Evolutionary conservation across 768 basidiomycete species (phyloP), one percentile per base, ranked within the genome.

Genomic region (Amanita rubescens): DNA sequence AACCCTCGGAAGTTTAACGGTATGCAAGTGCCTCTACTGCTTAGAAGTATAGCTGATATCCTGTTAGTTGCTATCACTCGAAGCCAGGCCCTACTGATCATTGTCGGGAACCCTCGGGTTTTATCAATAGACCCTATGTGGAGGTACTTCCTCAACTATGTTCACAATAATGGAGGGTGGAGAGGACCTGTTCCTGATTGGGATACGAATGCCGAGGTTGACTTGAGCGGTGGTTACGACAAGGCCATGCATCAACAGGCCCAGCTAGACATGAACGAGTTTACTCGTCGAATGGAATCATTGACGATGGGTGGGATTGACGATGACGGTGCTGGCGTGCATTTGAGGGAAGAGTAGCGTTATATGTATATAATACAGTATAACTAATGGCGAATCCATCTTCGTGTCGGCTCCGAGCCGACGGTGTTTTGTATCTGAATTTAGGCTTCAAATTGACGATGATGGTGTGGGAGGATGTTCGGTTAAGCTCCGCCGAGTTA

Each of bases 91-190:
- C 67, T 86, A 3, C 73, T 87, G 14, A 77, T 85, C 56, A 68
- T 85, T 45, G 65, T 87, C 44, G 84, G 84, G 3, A 78, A 86
- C 15, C 80, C 82, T 0, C 63, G 70, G 4, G 79, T 84, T 2
- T 68, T 85, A 0, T 77, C 77, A 7, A 70, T 84, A 1, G 83
- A 85, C 56, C 82, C 82, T 0, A 65, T 84, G 1, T 84, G 84
- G 84, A 66, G 82, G 4, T 62, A 66, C 0, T 84, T 84, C 69
- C 62, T 85, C 43, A 83, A 81, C 54, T 82, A 79, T 56, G 65
- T 84, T 14, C 63, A 79, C 55, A 47, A 59, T 15, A 73, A 75
- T n/a, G 75, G 75, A 2, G 84, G 81, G 1, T 85, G 82, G 78
- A 71, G 60, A 34, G 82, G 82, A 7, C 69, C 69, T 4, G 17